phyloP scores from a whole-genome alignment of 2,329 filamentous ascomycete genomes.

The Hymenoscyphus fructigenus region DNA sequence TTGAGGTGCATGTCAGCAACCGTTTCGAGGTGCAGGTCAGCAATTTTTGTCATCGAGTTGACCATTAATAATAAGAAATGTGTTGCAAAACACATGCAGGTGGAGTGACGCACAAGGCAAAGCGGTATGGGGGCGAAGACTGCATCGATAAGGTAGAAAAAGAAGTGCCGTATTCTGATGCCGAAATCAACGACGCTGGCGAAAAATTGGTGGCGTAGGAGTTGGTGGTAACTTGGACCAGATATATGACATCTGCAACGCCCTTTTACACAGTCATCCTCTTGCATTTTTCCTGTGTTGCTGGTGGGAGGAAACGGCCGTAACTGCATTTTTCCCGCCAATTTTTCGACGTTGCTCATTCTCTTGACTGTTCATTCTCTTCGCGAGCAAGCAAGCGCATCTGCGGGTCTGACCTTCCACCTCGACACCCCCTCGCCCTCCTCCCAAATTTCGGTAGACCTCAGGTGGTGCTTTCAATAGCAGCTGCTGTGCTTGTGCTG shows the following conservation, averaged over 20 bases:
- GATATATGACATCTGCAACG: background rate
- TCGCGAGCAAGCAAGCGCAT: background rate
- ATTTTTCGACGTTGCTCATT: background rate
- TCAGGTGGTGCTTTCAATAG: background rate
- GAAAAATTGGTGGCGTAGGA: background rate
- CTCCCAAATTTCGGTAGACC: background rate
- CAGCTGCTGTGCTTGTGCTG: background rate
- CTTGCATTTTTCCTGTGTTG: background rate
- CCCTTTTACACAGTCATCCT: background rate
- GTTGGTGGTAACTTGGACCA: background rate
- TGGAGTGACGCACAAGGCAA: background rate
- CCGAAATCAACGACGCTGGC: no score
- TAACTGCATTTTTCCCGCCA: background rate
- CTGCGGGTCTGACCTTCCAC: background rate
- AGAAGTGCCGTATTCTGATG: no score
- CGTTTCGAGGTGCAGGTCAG: background rate
- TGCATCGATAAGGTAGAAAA: background rate
- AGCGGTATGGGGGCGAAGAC: background rate
- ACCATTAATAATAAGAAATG: background rate
- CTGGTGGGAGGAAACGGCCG: background rate
- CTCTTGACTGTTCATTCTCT: background rate
- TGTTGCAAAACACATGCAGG: background rate
- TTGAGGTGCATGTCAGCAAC: background rate
- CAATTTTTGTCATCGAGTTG: background rate
- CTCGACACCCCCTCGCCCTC: background rate